Evolutionary conservation across 352 stramenopile genomes (phyloP), one percentile per base, ranked within the genome.

Genomic region (Phytophthora melonis): DNA sequence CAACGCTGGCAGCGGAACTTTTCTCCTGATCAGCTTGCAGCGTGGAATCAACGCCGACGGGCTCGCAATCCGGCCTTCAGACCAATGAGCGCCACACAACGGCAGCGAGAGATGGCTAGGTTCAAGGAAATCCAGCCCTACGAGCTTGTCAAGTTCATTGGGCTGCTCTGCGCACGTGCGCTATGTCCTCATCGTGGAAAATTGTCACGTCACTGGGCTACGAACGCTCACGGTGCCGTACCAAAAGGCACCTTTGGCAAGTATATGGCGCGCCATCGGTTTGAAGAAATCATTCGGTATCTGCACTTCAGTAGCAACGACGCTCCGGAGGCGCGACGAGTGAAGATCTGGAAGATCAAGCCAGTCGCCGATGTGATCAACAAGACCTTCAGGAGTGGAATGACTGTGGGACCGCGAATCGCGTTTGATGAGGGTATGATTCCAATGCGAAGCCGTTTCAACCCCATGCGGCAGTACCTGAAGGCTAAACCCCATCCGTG

Each of bases 361-460:
- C 25, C 18, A 16, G 27, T 65, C 2, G 43, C 58, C 8, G 58
- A 65, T 18, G 41, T 7, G 6, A 54, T 63, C 39, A 58, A 66
- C 6, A n/a, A 2, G 6, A 58, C 9, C 16, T 66, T 66, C 11
- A 18, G 5, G 4, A n/a, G 5, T 25, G 58, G 45, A 36, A 57
- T 66, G 58, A 57, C 43, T 1, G 27, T 66, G 25, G 25, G 58
- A 1, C 43, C 7, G 1, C 43, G 43, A 4, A 36, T 66, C 1
- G 47, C 47, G 2, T 66, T 66, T 27, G 60, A 47, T 21, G 61
- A 68, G 13, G 50, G 11, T 9, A 61, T 68, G 50, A 55, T 68
- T 34, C 34, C 50, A 2, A 68, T 41, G 34, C 11, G 34, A 41
- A 41, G 34, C 34, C 34, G 34, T 54, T 68, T 41, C 36, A 68